These are phyloP conservation scores for Crithidia fasciculata DNA, from an alignment of 208 protist species.

Conservation along the genomic window DNA sequence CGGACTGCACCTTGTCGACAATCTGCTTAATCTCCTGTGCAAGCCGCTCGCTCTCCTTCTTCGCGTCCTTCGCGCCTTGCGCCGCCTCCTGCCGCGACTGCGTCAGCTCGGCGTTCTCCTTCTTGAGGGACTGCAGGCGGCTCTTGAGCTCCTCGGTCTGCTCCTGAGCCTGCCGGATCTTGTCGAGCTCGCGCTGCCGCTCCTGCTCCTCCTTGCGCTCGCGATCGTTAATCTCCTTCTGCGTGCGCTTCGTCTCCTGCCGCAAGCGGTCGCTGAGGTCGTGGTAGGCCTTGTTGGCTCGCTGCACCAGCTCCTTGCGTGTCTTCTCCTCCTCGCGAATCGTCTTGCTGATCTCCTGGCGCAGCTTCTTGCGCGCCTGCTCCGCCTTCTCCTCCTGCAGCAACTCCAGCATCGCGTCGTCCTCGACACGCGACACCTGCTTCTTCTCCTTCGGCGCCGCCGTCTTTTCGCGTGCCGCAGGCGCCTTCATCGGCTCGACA, in stretches of 20 bases:
- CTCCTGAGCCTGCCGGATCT: slow-evolving; percentile 78
- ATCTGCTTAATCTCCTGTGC: slow-evolving; percentile 60
- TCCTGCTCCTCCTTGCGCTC: slow-evolving; percentile 84
- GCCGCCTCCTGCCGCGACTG: slow-evolving; percentile 67
- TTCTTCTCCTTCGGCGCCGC: slow-evolving; percentile 66
- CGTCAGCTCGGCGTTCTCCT: slow-evolving; percentile 59
- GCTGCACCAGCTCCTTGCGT: slow-evolving; percentile 81
- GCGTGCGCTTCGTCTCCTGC: slow-evolving; percentile 74
- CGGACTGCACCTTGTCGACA: slow-evolving; percentile 51
- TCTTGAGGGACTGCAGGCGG: slow-evolving; percentile 67
- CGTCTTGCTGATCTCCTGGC: slow-evolving; percentile 78
- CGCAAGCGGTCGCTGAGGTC: slow-evolving; percentile 73
- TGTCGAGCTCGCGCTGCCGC: slow-evolving; percentile 75
- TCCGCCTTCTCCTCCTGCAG: slow-evolving; percentile 83
- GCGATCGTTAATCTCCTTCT: slow-evolving; percentile 76
- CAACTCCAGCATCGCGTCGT: slow-evolving; percentile 72
- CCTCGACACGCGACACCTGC: slow-evolving; percentile 63
- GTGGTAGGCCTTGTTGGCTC: slow-evolving; percentile 68
- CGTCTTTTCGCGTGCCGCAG: slow-evolving; percentile 46
- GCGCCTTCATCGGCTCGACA: slow-evolving; percentile 75
- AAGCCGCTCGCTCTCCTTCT: slow-evolving; percentile 61
- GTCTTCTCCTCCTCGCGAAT: slow-evolving; percentile 86
- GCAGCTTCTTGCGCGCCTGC: slow-evolving; percentile 75
- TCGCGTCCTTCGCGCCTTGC: slow-evolving; percentile 65
- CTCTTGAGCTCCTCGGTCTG: slow-evolving; percentile 71